Evolutionary conservation across 2,329 filamentous ascomycete genomes (phyloP), one percentile per base, ranked within the genome.

Genomic region (Xylaria hypoxylon): DNA sequence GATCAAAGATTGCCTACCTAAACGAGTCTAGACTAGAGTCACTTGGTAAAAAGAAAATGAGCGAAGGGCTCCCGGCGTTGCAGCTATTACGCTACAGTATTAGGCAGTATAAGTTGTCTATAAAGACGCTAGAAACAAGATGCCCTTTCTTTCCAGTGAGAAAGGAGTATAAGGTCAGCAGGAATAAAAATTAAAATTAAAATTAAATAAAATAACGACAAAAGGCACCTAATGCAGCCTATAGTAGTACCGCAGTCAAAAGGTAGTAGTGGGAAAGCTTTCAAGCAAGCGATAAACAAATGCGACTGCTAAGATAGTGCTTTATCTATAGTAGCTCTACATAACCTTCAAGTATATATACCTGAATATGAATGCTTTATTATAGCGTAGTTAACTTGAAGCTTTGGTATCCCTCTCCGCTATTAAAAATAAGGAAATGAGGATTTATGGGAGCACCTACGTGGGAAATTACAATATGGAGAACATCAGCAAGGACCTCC

Each of bases 391-490:
- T 10, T 7, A 26, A 38, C 24, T 19, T 51, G 44, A 47, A 31
- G 50, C 50, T 28, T 45, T 24, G 24, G 50, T 15, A 15, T 24
- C 31, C 17, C 52, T 57, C 45, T 58, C 38, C 17, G 26, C 38
- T 35, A 53, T 44, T 24, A 45, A 53, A 52, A 24, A 33, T 45
- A 50, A 51, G 33, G 56, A 64, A 64, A 63, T 51, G 61, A 59
- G 35, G 28, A n/a, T 53, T 50, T 59, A 51, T 50, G 33, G 45
- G 33, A 47, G 24, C 51, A 22, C 33, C 40, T 50, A 53, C 24
- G 35, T 57, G 65, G 65, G 65, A 67, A 58, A 67, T 67, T 67
- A 55, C 59, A 64, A 66, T 50, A 66, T 53, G 64, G 64, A 40
- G 59, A 66, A 55, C 2, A 40, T 52, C 5, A 42, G 31, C 62